Evolutionary conservation across 345 rosid species (phyloP), one percentile per base, ranked within the genome.

Genomic region (Heritiera littoralis): DNA sequence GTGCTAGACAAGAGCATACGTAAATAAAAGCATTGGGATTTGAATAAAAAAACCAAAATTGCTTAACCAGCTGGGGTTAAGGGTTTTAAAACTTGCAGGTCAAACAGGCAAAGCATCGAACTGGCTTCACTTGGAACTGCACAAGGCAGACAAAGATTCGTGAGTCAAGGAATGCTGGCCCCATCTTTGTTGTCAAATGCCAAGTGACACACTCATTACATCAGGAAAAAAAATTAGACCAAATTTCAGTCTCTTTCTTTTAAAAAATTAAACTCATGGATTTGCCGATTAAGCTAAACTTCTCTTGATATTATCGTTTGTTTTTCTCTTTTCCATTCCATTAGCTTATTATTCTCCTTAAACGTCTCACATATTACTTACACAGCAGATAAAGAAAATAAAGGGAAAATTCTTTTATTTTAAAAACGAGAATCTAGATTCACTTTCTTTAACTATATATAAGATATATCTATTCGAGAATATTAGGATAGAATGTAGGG

Each of bases 71-170:
- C 54, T 48, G 9, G 58, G 74, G 79, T 80, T 75, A 75, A 75
- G 63, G 43, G 52, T 35, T 55, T 81, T 74, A 77, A 77, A 66
- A 56, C n/a, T 45, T 49, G 45, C 0, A 54, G 79, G 85, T 86
- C 86, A 83, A 68, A 69, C 35, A 78, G 83, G 71, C 83, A 75
- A 80, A 32, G 64, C 54, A 51, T 77, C 79, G 82, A 77, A 79
- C 81, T 67, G 81, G 79, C 67, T 74, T 77, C 80, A 75, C 70
- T 61, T 79, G 74, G 83, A 81, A 84, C 69, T 75, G 88, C 90
- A 89, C 86, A 69, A 85, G 90, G 97, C 87, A 84, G 97, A 90
- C 93, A 91, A 83, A 93, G 95, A 92, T 92, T 90, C 93, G 90
- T 82, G 89, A 89, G 90, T 89, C 83, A 83, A 88, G 97, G 86